A percentile compares a stretch with the other conserved stretches of the same genome.
Conservation (phyloP, 2,329 filamentous ascomycete species). For the Alternaria conjuncta region DNA sequence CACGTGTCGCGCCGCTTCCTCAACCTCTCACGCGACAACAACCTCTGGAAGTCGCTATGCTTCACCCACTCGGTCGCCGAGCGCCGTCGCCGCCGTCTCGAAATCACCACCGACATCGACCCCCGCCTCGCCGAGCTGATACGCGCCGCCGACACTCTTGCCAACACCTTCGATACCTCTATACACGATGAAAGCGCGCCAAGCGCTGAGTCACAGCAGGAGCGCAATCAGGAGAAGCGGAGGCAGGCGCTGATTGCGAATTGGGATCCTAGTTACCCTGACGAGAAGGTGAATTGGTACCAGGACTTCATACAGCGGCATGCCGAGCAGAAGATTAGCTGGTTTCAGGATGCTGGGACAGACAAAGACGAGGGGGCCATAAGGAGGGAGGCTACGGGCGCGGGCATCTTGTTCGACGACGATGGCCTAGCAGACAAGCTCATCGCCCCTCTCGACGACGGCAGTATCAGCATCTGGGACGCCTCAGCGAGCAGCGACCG, state of each 20-base stretch:
- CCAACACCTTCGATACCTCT: slow-evolving; percentile 29
- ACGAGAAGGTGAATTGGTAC: slow-evolving; percentile 81
- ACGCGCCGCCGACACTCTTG: slow-evolving; percentile 48
- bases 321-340: slow-evolving; percentile 74
- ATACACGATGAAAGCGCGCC: slow-evolving; percentile 37
- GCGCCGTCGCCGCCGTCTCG: slow-evolving; percentile 59
- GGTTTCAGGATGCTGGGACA: slow-evolving; percentile 70
- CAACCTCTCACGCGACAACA: slow-evolving; percentile 73
- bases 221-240: slow-evolving; percentile 46
- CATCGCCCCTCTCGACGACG: slow-evolving; percentile 82
- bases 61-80: slow-evolving; percentile 74
- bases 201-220: slow-evolving; percentile 38
- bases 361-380: slow-evolving; percentile 43
- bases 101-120: slow-evolving; percentile 41
- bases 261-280: slow-evolving; percentile 80
- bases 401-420: slow-evolving; percentile 68
- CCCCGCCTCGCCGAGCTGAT: slow-evolving; percentile 53
- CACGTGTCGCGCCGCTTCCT: slow-evolving; percentile 71
- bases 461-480: slow-evolving; percentile 88
- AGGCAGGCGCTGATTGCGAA: slow-evolving; percentile 70
- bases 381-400: slow-evolving; percentile 72
- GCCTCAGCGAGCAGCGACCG: slow-evolving; percentile 58
- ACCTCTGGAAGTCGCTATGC: slow-evolving; percentile 77
- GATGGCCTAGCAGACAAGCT: slow-evolving; percentile 64
- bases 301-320: slow-evolving; percentile 85